Evolutionary conservation across 164 flowering plant genomes (phyloP), one percentile per base, ranked within the genome.

Genomic region (Amborella trichopoda): DNA sequence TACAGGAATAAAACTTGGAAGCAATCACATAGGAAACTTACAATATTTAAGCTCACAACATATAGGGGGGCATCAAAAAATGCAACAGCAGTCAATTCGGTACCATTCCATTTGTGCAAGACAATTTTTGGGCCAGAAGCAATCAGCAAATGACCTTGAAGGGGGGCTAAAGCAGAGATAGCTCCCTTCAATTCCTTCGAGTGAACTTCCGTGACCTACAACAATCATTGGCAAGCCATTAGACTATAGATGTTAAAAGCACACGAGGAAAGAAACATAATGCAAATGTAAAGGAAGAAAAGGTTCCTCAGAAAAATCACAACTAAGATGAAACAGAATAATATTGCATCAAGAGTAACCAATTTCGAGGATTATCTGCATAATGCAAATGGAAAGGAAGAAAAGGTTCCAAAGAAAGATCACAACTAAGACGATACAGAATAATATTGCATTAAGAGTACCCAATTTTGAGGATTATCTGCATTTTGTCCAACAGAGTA

Each of bases 121-220:
- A 83, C 84, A 59, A 93, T 80, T 66, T 88, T 93, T 42, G 99
- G 95, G 50, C 99, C 96, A 64, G 96, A 81, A 26, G 99, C 91
- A 56, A 93, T 71, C 64, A 93, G 59, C 64, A 93, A 57, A 71
- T 88, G 84, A 32, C 99, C 96, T 68, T 93, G 96, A 53, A 88
- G 87, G 40, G 99, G 77, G 30, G 96, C 96, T 46, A 93, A 48
- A 52, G 99, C 96, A 63, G 96, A 88, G 57, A 88, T 85, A 44
- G 95, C 96, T 43, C 99, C 99, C 61, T 88, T 93, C 66, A 84
- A 60, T 55, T 88, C 99, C 62, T 93, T 88, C 11, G 99, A 85
- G 69, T 78, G 88, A 26, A 88, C 82, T 70, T 93, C 99, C 18
- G 85, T 50, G 62, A 87, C 77, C 99, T 91, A 68, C 4, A 46